These are phyloP conservation scores for Pyrenochaeta sp. DNA, from an alignment of 2,329 filamentous ascomycete species.

Conservation along the genomic window DNA sequence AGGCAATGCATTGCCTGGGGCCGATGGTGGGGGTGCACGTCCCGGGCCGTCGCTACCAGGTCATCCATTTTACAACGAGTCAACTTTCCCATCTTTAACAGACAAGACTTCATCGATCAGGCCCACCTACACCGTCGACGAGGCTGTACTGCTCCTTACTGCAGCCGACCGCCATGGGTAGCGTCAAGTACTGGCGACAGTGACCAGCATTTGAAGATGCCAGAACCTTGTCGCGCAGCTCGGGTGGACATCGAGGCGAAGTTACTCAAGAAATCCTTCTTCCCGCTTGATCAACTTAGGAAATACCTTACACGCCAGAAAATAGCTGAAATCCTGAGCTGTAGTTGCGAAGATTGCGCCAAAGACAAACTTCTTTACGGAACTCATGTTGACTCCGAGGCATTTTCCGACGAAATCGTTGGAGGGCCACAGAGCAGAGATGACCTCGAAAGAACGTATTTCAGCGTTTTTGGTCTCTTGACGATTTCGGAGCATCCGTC, in stretches of 20 bases:
- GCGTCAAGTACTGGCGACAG: not conserved
- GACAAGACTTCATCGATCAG: too few relatives aligned
- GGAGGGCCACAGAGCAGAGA: not conserved
- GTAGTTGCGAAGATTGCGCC: conserved; percentile 1
- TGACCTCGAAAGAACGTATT: not conserved
- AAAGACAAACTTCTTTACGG: not conserved
- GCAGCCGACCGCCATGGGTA: not conserved
- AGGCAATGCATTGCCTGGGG: too few relatives aligned
- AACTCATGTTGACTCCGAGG: not conserved
- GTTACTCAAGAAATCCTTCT: conserved; percentile 5
- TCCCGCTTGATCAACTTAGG: conserved; percentile 4
- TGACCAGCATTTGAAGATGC: not conserved
- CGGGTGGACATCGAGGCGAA: conserved; percentile 1
- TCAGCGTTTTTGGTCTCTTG: conserved; percentile 8
- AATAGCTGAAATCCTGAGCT: conserved; percentile 3
- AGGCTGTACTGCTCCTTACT: not conserved
- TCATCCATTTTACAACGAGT: too few relatives aligned
- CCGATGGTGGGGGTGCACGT: too few relatives aligned
- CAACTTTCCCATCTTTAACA: too few relatives aligned
- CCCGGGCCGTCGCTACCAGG: too few relatives aligned
- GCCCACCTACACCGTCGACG: too few relatives aligned
- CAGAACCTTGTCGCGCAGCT: conserved; percentile 3
- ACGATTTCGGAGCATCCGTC: conserved; percentile 6
- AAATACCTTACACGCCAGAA: conserved; percentile 1
- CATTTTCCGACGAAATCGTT: not conserved